Evolutionary conservation across 192 early-diverging fungal species (phyloP).

Genomic region (Podila clonocystis): DNA sequence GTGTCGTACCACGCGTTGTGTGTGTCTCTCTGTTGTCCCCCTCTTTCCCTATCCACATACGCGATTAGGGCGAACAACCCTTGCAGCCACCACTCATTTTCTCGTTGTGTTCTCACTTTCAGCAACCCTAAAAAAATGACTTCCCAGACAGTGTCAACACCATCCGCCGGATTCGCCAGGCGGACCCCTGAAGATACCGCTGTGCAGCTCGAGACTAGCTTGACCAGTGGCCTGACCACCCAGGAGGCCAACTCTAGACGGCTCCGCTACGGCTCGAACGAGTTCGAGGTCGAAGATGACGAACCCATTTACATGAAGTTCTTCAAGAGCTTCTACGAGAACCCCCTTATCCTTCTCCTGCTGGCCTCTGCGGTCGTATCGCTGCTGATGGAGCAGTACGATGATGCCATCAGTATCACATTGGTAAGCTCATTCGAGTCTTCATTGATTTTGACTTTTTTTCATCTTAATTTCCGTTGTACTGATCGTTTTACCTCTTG

Average conservation of each 20-base stretch:
- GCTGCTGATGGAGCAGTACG: constrained; percentile 75
- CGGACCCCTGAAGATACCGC: constrained; percentile 57
- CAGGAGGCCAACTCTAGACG: constrained; percentile 54
- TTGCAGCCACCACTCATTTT: not conserved
- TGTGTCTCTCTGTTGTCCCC: not conserved
- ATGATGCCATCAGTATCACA: constrained; percentile 88
- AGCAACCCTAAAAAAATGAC: constrained; percentile 27
- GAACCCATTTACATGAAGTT: constrained; percentile 79
- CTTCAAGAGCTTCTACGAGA: constrained; percentile 83
- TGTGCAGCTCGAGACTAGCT: constrained; percentile 53
- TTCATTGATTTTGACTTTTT: not conserved
- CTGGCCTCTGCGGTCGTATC: constrained; percentile 79
- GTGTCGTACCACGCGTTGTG: not conserved
- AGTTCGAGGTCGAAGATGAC: constrained; percentile 71
- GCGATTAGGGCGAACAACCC: not conserved
- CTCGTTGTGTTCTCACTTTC: not conserved
- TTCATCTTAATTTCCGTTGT: not conserved
- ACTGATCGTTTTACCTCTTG: not conserved
- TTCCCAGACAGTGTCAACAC: constrained; percentile 41
- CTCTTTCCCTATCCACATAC: not conserved
- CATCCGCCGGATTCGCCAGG: constrained; percentile 63
- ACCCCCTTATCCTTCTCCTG: constrained; percentile 84
- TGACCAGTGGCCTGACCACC: constrained; percentile 52
- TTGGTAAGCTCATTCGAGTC: constrained; percentile 58
- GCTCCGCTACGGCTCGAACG: constrained; percentile 68